These are phyloP conservation scores for Pyronema domesticum DNA, from an alignment of 495 filamentous ascomycete species.

Conservation along the genomic window DNA sequence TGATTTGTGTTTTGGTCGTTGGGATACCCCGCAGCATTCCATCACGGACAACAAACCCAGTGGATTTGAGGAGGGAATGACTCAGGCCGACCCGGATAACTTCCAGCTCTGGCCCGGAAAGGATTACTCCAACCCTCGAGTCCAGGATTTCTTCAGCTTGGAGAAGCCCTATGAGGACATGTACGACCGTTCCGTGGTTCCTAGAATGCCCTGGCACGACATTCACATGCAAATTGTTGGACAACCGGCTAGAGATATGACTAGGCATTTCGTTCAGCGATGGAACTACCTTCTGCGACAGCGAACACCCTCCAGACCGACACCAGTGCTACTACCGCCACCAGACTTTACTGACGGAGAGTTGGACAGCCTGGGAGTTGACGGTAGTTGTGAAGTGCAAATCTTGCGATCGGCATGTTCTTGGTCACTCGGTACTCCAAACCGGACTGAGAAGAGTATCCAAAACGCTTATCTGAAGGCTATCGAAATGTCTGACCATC, in stretches of 20 bases:
- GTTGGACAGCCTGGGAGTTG: conserved; percentile 68
- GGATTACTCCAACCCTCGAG: conserved; percentile 93
- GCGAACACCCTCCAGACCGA: conserved; percentile 81
- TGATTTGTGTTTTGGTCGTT: conserved; percentile 91
- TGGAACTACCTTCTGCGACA: conserved; percentile 97
- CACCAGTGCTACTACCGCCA: conserved; percentile 80
- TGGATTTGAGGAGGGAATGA: conserved; percentile 63
- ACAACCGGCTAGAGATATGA: conserved; percentile 85
- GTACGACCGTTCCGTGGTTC: conserved; percentile 78
- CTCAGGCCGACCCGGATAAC: conserved; percentile 68
- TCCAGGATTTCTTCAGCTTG: conserved; percentile 84
- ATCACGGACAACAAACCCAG: conserved; percentile 87
- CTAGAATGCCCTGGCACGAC: conserved; percentile 98
- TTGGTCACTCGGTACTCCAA: conserved; percentile 81
- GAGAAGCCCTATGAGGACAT: conserved; percentile 97
- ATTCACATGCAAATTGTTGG: conserved; percentile 97
- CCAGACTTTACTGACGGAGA: conserved; percentile 78
- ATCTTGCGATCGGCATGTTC: conserved; percentile 75
- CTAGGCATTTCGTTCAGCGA: conserved; percentile 92
- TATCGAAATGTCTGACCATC: conserved; percentile 88
- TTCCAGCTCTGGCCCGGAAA: conserved; percentile 97
- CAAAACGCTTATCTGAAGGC: conserved; percentile 88
- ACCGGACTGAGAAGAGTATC: conserved; percentile 77
- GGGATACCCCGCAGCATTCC: conserved; percentile 87
- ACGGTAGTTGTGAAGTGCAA: conserved; percentile 89